Evolutionary conservation across 1,139 yeast species (phyloP).

Genomic region (Lodderomyces theae): DNA sequence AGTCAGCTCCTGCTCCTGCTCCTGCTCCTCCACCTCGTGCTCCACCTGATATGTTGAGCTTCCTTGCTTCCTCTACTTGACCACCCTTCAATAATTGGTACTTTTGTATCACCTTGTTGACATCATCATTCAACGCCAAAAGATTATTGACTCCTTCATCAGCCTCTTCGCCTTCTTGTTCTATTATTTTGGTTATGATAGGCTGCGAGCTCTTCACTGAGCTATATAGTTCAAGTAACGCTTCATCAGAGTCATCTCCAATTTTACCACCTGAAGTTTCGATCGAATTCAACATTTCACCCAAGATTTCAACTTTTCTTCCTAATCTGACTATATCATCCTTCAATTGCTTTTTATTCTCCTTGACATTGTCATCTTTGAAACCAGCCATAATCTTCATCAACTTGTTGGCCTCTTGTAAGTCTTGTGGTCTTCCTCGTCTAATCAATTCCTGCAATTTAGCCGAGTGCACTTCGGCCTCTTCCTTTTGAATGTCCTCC

Average conservation of each 20-base stretch:
- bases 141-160: conserved; percentile 66
- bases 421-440: conserved; percentile 93
- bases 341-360: conserved; percentile 72
- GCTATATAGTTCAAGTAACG: conserved; percentile 72
- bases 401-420: conserved; percentile 91
- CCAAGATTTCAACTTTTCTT: conserved; percentile 85
- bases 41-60: conserved; percentile 45
- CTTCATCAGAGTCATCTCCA: conserved; percentile 65
- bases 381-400: conserved; percentile 99
- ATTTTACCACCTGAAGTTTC: conserved; percentile 44
- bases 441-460: conserved; percentile 93
- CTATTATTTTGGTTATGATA: conserved; percentile 79
- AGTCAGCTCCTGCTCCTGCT: conserved; percentile 32
- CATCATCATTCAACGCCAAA: conserved; percentile 70
- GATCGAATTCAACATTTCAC: conserved; percentile 75
- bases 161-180: conserved; percentile 53
- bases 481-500: conserved; percentile 89
- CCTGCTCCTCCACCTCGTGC: conserved; percentile 19
- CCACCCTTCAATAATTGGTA: conserved; percentile 67
- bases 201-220: conserved; percentile 85
- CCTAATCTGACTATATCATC: conserved; percentile 83
- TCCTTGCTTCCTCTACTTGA: conserved; percentile 57
- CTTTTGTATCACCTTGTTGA: conserved; percentile 67
- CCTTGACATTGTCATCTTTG: conserved; percentile 70
- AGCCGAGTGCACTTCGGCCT: conserved; percentile 88